phyloP scores from a whole-genome alignment of 2,329 filamentous ascomycete genomes.

The Xenoacremonium recifei region DNA sequence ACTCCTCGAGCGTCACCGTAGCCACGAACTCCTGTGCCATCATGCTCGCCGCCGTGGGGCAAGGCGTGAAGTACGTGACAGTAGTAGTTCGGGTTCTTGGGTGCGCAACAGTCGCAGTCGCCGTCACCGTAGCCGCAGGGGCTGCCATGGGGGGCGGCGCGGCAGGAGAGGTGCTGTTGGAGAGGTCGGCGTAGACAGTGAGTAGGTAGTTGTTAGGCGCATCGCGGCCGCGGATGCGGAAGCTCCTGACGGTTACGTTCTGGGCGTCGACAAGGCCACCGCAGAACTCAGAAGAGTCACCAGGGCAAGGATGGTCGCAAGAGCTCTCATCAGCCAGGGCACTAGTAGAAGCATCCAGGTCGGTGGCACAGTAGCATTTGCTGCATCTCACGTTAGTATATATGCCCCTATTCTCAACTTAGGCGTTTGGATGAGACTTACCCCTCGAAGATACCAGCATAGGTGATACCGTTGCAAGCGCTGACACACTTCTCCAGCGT shows the following conservation, averaged over 20 bases:
- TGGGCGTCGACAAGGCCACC: constrained; percentile 34
- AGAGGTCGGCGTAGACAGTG: constrained; percentile 42
- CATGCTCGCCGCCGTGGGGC: constrained; percentile 30
- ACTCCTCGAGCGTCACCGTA: constrained; percentile 25
- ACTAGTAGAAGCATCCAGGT: constrained; percentile 38
- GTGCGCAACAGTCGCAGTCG: too few relatives aligned
- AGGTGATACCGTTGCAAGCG: constrained; percentile 35
- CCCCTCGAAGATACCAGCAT: constrained; percentile 37
- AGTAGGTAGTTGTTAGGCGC: constrained; percentile 34
- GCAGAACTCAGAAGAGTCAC: constrained; percentile 38
- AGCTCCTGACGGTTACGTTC: constrained; percentile 3
- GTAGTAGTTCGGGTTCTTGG: constrained; percentile 18
- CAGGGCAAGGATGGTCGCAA: constrained; percentile 42
- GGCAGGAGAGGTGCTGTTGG: constrained; percentile 24
- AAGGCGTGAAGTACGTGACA: constrained; percentile 22
- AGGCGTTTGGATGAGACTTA: constrained; percentile 8
- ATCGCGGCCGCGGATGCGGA: constrained; percentile 23
- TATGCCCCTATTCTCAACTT: too few relatives aligned
- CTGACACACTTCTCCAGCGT: constrained; percentile 37
- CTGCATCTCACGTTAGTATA: too few relatives aligned
- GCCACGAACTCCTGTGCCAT: constrained; percentile 33
- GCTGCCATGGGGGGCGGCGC: constrained; percentile 34
- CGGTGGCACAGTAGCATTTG: constrained; percentile 45
- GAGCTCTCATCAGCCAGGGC: constrained; percentile 23
- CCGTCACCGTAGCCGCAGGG: not conserved